phyloP scores from a whole-genome alignment of 2,329 filamentous ascomycete genomes.

The Hypoxylon rubiginosum region DNA sequence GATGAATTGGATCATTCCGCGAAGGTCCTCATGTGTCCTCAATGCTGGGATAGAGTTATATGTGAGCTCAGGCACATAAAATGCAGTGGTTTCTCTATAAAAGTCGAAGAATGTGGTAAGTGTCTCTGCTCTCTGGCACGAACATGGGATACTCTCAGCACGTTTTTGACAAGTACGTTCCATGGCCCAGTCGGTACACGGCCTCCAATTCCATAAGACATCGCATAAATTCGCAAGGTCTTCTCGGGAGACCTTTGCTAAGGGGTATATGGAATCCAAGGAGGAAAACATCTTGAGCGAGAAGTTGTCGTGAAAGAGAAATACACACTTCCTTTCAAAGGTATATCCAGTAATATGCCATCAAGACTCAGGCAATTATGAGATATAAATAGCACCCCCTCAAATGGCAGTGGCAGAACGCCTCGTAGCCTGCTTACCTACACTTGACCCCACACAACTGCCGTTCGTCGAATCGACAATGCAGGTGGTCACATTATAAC shows the following conservation, averaged over 20 bases:
- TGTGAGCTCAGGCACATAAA: slow-evolving; percentile 21
- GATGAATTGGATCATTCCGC: slow-evolving; percentile 2
- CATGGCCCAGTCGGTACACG: slow-evolving; percentile 9
- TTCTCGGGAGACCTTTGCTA: not conserved
- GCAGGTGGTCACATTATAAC: not conserved
- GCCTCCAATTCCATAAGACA: slow-evolving; percentile 15
- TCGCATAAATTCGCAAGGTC: slow-evolving; percentile 6
- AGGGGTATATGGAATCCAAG: slow-evolving; percentile 5
- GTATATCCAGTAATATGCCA: too few relatives aligned
- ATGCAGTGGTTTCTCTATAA: slow-evolving; percentile 17
- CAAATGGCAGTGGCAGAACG: not conserved
- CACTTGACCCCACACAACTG: not conserved
- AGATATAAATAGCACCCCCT: not conserved
- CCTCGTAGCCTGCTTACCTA: slow-evolving; percentile 2
- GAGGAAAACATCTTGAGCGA: not conserved
- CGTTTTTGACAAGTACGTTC: not conserved
- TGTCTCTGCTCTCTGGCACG: slow-evolving; percentile 4
- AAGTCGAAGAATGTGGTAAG: slow-evolving; percentile 17
- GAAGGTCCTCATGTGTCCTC: slow-evolving; percentile 11
- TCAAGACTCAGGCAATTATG: not conserved
- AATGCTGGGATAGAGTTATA: slow-evolving; percentile 5
- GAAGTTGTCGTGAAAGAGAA: not conserved
- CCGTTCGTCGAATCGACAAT: not conserved
- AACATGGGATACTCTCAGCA: too few relatives aligned
- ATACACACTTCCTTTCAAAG: not conserved